Percentiles rank a stretch among this genome's conserved stretches.
Conservation (phyloP, 495 filamentous ascomycete species). For the Aspergillus asperescens region DNA sequence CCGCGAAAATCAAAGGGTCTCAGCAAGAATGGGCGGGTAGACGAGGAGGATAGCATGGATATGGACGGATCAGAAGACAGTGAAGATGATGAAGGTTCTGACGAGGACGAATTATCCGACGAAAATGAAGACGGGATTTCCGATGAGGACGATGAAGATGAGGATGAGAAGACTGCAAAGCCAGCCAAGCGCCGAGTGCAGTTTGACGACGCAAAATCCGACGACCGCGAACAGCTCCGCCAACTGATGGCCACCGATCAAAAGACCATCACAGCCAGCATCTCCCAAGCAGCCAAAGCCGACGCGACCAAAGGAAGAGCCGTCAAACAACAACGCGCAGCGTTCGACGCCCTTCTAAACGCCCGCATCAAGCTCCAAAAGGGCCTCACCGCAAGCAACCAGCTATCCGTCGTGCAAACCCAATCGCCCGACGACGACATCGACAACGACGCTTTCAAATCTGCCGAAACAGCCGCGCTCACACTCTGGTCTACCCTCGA, state of each 20-base stretch:
- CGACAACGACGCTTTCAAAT: slow-evolving; percentile 51
- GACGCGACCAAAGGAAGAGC: slow-evolving; percentile 83
- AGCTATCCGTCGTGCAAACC: slow-evolving; percentile 49
- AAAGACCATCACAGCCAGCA: slow-evolving; percentile 59
- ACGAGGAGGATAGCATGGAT: slow-evolving; percentile 20
- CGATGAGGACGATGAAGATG: slow-evolving; percentile 29
- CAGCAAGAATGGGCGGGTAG: slow-evolving; percentile 36
- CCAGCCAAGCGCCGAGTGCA: slow-evolving; percentile 23
- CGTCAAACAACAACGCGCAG: slow-evolving; percentile 73
- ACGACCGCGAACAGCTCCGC: slow-evolving; percentile 55
- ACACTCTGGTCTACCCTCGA: slow-evolving; percentile 82
- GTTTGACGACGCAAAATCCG: slow-evolving; percentile 25
- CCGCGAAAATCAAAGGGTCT: slow-evolving; percentile 31
- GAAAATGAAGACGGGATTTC: slow-evolving; percentile 10
- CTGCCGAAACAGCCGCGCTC: slow-evolving; percentile 82
- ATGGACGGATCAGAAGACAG: slow-evolving; percentile 20
- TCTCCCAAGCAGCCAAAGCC: slow-evolving; percentile 66
- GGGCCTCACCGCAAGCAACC: slow-evolving; percentile 73
- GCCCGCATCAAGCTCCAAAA: slow-evolving; percentile 88
- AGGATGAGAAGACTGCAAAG: slow-evolving; percentile 28
- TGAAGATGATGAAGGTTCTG: slow-evolving; percentile 14
- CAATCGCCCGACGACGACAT: slow-evolving; percentile 22
- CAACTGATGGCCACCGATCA: slow-evolving; percentile 68
- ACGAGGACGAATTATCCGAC: slow-evolving; percentile 14
- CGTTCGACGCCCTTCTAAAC: slow-evolving; percentile 83